Percentiles rank a stretch among this genome's conserved stretches.
Evolutionary conservation across 768 basidiomycete species (phyloP).

Genomic region (Gymnopilus dilepis): DNA sequence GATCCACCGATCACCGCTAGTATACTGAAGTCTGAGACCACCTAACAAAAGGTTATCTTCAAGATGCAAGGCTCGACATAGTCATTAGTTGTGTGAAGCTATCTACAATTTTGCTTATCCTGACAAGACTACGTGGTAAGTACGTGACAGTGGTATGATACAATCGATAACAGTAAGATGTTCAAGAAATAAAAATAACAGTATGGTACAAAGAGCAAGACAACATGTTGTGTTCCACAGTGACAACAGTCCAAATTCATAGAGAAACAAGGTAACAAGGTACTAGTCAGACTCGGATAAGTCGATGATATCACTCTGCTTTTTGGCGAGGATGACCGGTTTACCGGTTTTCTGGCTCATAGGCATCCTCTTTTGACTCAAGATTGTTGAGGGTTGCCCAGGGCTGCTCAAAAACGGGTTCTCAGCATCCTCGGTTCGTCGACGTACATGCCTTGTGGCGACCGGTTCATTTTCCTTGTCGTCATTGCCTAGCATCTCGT

Average conservation of each 20-base stretch:
- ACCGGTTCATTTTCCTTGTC: conserved; percentile 70
- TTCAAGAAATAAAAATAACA: not conserved
- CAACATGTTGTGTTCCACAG: not conserved
- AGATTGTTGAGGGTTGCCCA: not conserved
- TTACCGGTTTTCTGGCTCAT: conserved; percentile 24
- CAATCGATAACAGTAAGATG: not conserved
- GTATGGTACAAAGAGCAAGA: not conserved
- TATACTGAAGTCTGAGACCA: too few species aligned
- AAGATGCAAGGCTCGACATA: not conserved
- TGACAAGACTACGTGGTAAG: not conserved
- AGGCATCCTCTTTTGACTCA: conserved; percentile 6
- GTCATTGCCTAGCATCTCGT: conserved; percentile 52
- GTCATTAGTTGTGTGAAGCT: not conserved
- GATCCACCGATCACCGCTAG: too few species aligned
- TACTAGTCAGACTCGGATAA: conserved; percentile 49
- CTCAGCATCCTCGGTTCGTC: conserved; percentile 35
- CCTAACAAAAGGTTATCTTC: not conserved
- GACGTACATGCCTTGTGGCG: conserved; percentile 54
- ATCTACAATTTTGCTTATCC: not conserved
- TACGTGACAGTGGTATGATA: not conserved
- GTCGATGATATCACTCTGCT: conserved; percentile 57
- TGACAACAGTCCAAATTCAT: not conserved
- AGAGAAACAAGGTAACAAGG: not conserved
- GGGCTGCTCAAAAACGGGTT: not conserved
- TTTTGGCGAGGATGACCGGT: conserved; percentile 26